Conservation (phyloP, 192 early-diverging fungal genomes). For the Entomortierella lignicola region DNA sequence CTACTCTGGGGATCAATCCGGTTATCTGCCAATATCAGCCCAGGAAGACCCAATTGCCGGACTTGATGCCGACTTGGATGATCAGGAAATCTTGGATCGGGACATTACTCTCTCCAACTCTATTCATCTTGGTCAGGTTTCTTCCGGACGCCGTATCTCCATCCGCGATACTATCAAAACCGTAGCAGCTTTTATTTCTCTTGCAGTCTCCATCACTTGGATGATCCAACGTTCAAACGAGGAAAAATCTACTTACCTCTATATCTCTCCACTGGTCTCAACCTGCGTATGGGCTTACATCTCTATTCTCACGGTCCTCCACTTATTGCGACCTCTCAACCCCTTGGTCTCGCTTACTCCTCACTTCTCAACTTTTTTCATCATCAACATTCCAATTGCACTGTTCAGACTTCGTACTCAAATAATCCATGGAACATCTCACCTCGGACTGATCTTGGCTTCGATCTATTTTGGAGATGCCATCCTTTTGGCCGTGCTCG, state of each 20-base stretch:
- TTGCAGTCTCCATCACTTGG: conserved; percentile 33
- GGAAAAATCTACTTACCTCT: conserved; percentile 35
- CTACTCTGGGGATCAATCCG: conserved; percentile 35
- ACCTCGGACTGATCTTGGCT: conserved; percentile 29
- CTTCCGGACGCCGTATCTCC: conserved; percentile 44
- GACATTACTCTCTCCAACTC: conserved; percentile 1
- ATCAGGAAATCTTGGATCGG: conserved; percentile 24
- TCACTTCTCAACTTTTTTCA: conserved; percentile 44
- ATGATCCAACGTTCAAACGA: conserved; percentile 22
- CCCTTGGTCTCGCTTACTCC: conserved; percentile 48
- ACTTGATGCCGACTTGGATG: conserved; percentile 28
- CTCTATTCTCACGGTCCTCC: conserved; percentile 28
- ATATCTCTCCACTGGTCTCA: conserved; percentile 34
- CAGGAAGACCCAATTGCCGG: conserved; percentile 28
- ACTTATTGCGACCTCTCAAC: conserved; percentile 46
- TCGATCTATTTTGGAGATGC: conserved; percentile 45
- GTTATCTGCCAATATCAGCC: conserved; percentile 33
- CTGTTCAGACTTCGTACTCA: conserved; percentile 46
- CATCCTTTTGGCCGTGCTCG: conserved; percentile 27
- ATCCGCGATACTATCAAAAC: conserved; percentile 39
- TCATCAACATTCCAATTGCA: conserved; percentile 47
- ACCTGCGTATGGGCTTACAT: conserved; percentile 41
- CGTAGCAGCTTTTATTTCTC: conserved; percentile 19
- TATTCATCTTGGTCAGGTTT: conserved; percentile 37
- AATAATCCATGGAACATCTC: conserved; percentile 34